Evolutionary conservation across 768 basidiomycete genomes (phyloP).

Genomic region (Boletales sp.): DNA sequence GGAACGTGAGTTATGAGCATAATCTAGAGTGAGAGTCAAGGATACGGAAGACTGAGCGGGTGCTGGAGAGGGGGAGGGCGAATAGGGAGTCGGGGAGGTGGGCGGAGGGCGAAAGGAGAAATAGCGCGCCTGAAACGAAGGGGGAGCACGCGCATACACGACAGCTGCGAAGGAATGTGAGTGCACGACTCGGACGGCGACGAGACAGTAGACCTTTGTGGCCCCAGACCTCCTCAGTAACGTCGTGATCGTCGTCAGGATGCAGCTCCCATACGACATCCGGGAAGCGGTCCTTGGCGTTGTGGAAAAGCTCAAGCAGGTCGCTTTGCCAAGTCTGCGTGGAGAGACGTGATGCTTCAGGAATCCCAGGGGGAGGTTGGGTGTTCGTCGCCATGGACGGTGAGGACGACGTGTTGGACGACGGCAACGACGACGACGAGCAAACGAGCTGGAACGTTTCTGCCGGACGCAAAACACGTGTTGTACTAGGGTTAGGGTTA

Average conservation of each 20-base stretch:
- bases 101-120: constrained; percentile 72
- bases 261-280: constrained; percentile 93
- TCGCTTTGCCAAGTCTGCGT: constrained; percentile 79
- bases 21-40: constrained; percentile 45
- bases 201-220: constrained; percentile 74
- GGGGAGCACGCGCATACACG: constrained; percentile 92
- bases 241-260: constrained; percentile 48
- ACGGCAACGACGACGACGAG: constrained; percentile 20
- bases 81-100: constrained; percentile 47
- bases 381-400: constrained; percentile 26
- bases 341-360: constrained; percentile 63
- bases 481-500: constrained; percentile 25
- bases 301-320: constrained; percentile 69
- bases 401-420: constrained; percentile 25
- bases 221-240: constrained; percentile 70
- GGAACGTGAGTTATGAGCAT: constrained; percentile 38
- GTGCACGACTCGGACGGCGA: not conserved
- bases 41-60: constrained; percentile 63
- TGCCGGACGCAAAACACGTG: constrained; percentile 27
- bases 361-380: constrained; percentile 28
- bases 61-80: constrained; percentile 45
- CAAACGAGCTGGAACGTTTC: constrained; percentile 1
- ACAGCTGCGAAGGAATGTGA: constrained; percentile 53
- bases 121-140: constrained; percentile 85
- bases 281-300: constrained; percentile 90